These are phyloP conservation scores for Populus hybrid DNA, from an alignment of 441 rosid species.

Conservation along the genomic window DNA sequence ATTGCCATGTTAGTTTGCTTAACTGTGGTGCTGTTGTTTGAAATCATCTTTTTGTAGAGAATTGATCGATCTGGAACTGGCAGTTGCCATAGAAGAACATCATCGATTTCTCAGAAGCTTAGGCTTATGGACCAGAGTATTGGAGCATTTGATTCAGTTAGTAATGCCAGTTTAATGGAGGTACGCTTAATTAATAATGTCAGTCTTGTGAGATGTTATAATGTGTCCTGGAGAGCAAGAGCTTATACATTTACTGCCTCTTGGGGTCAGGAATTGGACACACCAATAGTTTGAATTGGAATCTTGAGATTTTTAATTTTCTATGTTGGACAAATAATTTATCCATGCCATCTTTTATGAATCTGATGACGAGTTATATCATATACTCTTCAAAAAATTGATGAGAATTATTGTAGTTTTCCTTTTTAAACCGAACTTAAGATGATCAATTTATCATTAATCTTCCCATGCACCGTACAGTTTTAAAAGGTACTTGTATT, in stretches of 20 bases:
- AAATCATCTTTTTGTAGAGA: slow-evolving; percentile 48
- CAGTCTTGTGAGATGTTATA: not conserved
- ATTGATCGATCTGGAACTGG: slow-evolving; percentile 82
- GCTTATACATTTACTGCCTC: not conserved
- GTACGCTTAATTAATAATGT: slow-evolving; percentile 31
- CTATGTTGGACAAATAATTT: not conserved
- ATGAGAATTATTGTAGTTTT: not conserved
- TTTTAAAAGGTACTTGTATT: not conserved
- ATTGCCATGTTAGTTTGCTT: not conserved
- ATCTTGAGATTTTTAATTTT: not conserved
- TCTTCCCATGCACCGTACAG: not conserved
- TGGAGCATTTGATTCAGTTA: slow-evolving; percentile 60
- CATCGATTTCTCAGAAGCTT: slow-evolving; percentile 62
- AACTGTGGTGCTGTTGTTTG: slow-evolving; percentile 3
- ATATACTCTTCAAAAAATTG: not conserved
- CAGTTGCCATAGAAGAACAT: slow-evolving; percentile 69
- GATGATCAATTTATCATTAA: not conserved
- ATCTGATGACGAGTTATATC: not conserved
- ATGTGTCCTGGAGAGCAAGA: not conserved
- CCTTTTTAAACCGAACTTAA: not conserved
- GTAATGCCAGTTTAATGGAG: slow-evolving; percentile 92
- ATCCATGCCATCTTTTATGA: not conserved
- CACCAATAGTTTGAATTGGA: not conserved
- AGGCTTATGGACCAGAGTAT: slow-evolving; percentile 54
- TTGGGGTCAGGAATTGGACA: not conserved